Percentiles rank a stretch among this genome's conserved stretches.
phyloP scores from a whole-genome alignment of 306 rosid species.

The Prunus davidiana region DNA sequence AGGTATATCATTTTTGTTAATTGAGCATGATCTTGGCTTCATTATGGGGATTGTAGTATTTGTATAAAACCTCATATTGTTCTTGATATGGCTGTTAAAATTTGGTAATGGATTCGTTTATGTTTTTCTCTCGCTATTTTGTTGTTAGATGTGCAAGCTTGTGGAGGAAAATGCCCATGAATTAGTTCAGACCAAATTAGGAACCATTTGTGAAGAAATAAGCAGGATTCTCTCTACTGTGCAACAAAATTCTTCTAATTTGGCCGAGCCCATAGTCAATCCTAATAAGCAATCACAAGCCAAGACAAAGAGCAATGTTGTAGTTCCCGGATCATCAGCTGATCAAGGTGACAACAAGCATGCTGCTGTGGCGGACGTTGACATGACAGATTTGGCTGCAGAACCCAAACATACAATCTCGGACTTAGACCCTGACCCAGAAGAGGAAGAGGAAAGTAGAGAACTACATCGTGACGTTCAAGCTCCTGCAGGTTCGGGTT shows the following conservation, averaged over 20 bases:
- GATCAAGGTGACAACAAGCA: slow-evolving; percentile 33
- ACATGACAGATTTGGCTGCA: slow-evolving; percentile 25
- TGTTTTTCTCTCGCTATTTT: not conserved
- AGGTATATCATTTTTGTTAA: slow-evolving; percentile 39
- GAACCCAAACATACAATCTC: slow-evolving; percentile 26
- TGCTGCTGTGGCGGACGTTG: slow-evolving; percentile 25
- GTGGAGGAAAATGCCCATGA: slow-evolving; percentile 49
- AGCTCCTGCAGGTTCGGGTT: no score
- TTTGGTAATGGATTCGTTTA: not conserved
- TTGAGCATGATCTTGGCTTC: not conserved
- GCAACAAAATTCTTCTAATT: slow-evolving; percentile 21
- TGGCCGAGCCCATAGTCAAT: slow-evolving; percentile 10
- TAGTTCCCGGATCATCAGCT: slow-evolving; percentile 24
- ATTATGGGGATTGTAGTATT: not conserved
- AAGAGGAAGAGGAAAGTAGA: no score
- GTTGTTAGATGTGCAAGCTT: slow-evolving; percentile 73
- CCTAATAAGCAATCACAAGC: slow-evolving; percentile 23
- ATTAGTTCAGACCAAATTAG: slow-evolving; percentile 41
- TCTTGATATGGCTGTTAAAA: no score
- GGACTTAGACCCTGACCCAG: slow-evolving; percentile 13
- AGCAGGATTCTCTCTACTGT: slow-evolving; percentile 48
- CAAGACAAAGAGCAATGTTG: slow-evolving; percentile 15
- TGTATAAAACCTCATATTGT: no score
- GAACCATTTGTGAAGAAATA: slow-evolving; percentile 48
- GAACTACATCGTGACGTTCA: no score